Evolutionary conservation across 2,329 filamentous ascomycete species (phyloP).

Genomic region (Clarireedia sp.): DNA sequence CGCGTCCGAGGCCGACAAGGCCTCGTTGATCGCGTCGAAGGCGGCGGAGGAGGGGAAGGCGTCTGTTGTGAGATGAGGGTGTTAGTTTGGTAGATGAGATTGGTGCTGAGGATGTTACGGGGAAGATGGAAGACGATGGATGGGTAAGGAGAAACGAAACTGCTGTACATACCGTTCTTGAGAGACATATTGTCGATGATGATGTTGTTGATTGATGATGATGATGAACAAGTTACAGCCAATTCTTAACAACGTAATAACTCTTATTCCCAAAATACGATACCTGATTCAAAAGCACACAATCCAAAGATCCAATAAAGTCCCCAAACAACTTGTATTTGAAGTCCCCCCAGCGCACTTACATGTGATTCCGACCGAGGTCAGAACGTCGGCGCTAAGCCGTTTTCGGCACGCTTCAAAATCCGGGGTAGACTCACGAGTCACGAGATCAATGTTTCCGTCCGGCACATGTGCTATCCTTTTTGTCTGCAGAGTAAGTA

Average conservation of each 20-base stretch:
- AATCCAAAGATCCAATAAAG: not conserved
- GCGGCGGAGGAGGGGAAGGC: slow-evolving; percentile 84
- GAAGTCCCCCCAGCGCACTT: not conserved
- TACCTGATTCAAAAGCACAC: too few species aligned
- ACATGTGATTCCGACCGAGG: slow-evolving; percentile 9
- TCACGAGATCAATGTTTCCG: not conserved
- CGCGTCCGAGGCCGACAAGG: slow-evolving; percentile 59
- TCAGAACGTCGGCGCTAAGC: not conserved
- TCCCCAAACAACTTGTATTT: not conserved
- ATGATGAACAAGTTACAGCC: too few species aligned
- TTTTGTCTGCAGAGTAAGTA: too few species aligned
- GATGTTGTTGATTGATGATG: not conserved
- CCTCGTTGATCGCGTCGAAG: slow-evolving; percentile 78
- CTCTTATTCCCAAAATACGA: too few species aligned
- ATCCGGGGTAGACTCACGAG: slow-evolving; percentile 2
- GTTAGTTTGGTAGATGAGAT: not conserved
- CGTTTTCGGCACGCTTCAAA: not conserved
- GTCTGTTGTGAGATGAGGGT: slow-evolving; percentile 39
- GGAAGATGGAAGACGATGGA: not conserved
- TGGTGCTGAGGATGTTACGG: not conserved
- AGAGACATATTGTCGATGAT: slow-evolving; percentile 3
- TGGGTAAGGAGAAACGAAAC: not conserved
- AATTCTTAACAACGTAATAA: too few species aligned
- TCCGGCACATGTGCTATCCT: too few species aligned
- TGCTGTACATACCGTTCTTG: not conserved